Percentiles rank a stretch among this genome's conserved stretches.
Conservation (phyloP, 2,329 filamentous ascomycete species). For the Aureobasidium leucospermi region DNA sequence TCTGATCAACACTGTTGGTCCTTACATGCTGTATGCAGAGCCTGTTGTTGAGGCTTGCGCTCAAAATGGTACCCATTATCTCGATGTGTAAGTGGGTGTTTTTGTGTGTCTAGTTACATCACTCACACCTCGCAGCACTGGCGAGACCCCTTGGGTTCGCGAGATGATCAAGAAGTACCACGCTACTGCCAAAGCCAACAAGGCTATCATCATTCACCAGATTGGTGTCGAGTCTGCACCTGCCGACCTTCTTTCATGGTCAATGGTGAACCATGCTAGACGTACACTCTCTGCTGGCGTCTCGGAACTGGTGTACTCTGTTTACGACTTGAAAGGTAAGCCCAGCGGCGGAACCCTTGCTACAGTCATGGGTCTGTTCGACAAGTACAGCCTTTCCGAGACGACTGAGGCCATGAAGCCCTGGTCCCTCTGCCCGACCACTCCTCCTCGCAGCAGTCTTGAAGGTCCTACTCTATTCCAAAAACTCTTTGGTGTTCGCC, state of each 20-base stretch:
- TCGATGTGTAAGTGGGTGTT: slow-evolving; percentile 42
- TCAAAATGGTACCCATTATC: slow-evolving; percentile 57
- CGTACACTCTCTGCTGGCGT: slow-evolving; percentile 44
- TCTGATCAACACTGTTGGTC: slow-evolving; percentile 55
- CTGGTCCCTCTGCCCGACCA: slow-evolving; percentile 43
- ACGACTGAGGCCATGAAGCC: slow-evolving; percentile 44
- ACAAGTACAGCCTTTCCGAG: slow-evolving; percentile 30
- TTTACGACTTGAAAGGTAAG: slow-evolving; percentile 48
- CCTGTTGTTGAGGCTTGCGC: slow-evolving; percentile 59
- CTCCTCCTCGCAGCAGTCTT: slow-evolving; percentile 26
- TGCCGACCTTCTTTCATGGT: slow-evolving; percentile 48
- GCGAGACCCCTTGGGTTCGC: slow-evolving; percentile 57
- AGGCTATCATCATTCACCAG: slow-evolving; percentile 55
- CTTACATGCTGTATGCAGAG: slow-evolving; percentile 57
- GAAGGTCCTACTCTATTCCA: slow-evolving; percentile 30
- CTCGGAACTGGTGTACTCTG: slow-evolving; percentile 43
- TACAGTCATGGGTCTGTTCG: slow-evolving; percentile 55
- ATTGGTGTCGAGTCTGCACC: slow-evolving; percentile 56
- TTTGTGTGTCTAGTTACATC: slow-evolving; percentile 21
- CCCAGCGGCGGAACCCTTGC: slow-evolving; percentile 55
- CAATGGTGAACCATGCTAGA: slow-evolving; percentile 47
- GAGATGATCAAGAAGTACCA: slow-evolving; percentile 57
- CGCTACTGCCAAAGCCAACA: slow-evolving; percentile 49
- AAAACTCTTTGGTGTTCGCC: slow-evolving; percentile 45
- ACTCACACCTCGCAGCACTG: slow-evolving; percentile 37